Evolutionary conservation across 140 eudicot genomes (phyloP).

Genomic region (Stevia rebaudiana): DNA sequence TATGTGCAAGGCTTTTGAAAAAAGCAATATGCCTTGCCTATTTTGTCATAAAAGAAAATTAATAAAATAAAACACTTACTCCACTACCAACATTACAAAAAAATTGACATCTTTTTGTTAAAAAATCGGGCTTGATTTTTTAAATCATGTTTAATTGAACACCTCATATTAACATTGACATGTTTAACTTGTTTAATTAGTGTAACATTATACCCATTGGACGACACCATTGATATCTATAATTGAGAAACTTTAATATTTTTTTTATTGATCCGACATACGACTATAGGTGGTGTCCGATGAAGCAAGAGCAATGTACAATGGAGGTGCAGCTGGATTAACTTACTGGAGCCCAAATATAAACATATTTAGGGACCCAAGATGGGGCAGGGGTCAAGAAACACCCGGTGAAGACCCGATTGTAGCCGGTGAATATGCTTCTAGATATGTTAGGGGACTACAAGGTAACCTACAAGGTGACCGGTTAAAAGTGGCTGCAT

Average conservation of each 20-base stretch:
- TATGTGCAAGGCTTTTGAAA: conserved; percentile 11
- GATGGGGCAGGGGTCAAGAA: conserved; percentile 73
- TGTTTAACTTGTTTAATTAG: no score
- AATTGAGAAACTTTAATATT: no score
- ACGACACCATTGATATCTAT: no score
- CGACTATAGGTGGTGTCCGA: conserved; percentile 54
- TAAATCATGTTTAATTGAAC: no score
- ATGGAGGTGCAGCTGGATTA: conserved; percentile 51
- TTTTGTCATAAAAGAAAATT: conserved; percentile 9
- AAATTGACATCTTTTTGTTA: background rate
- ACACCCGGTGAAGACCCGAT: conserved; percentile 71
- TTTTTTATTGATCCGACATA: background rate
- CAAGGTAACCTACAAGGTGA: conserved; percentile 49
- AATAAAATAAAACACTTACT: background rate
- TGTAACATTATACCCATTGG: no score
- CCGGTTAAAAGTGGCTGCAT: conserved; percentile 60
- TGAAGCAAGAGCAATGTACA: conserved; percentile 74
- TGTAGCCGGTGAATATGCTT: conserved; percentile 55
- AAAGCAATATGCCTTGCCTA: conserved; percentile 24
- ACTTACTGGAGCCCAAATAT: conserved; percentile 70
- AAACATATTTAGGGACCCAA: conserved; percentile 57
- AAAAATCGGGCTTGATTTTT: no score
- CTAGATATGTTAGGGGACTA: conserved; percentile 52
- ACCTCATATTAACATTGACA: no score
- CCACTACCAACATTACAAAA: conserved; percentile 19